Evolutionary conservation across 129 eudicot genomes (phyloP).

Genomic region (Flaveria ramosissima): DNA sequence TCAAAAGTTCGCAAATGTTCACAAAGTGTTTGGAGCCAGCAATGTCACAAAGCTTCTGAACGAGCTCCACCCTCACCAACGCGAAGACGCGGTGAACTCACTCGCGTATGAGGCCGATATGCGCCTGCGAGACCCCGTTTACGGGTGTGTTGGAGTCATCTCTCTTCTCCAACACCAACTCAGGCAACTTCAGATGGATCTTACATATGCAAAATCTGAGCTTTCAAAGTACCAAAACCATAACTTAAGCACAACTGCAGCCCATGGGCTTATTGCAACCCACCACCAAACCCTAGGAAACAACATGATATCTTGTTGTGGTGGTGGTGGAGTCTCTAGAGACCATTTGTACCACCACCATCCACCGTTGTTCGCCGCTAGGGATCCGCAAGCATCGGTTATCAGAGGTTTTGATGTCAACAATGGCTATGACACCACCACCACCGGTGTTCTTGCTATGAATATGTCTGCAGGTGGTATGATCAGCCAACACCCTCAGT

Average conservation of each 20-base stretch:
- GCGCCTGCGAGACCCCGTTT: conserved; percentile 86
- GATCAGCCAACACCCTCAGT: conserved; percentile 48
- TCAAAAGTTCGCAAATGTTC: conserved; percentile 83
- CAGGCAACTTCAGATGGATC: conserved; percentile 75
- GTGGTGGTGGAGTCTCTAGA: no score
- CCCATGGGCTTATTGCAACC: conserved; percentile 40
- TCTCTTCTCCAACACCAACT: conserved; percentile 90
- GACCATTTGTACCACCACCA: no score
- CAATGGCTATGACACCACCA: conserved; percentile 37
- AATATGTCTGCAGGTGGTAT: conserved; percentile 41
- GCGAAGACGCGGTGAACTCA: conserved; percentile 85
- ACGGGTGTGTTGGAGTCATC: conserved; percentile 90
- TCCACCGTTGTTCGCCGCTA: no score
- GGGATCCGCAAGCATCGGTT: conserved; percentile 26
- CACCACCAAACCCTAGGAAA: conserved; percentile 44
- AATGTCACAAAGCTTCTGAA: conserved; percentile 81
- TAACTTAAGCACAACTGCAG: no score
- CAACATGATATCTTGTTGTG: no score
- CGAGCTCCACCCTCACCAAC: conserved; percentile 82
- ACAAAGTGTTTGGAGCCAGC: conserved; percentile 88
- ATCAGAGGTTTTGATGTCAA: conserved; percentile 48
- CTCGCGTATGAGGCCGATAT: conserved; percentile 86
- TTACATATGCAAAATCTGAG: conserved; percentile 71
- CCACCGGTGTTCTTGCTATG: conserved; percentile 19
- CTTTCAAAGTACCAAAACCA: conserved; percentile 77